Evolutionary conservation across 768 basidiomycete genomes (phyloP).

Genomic region (Cubamyces sp.): DNA sequence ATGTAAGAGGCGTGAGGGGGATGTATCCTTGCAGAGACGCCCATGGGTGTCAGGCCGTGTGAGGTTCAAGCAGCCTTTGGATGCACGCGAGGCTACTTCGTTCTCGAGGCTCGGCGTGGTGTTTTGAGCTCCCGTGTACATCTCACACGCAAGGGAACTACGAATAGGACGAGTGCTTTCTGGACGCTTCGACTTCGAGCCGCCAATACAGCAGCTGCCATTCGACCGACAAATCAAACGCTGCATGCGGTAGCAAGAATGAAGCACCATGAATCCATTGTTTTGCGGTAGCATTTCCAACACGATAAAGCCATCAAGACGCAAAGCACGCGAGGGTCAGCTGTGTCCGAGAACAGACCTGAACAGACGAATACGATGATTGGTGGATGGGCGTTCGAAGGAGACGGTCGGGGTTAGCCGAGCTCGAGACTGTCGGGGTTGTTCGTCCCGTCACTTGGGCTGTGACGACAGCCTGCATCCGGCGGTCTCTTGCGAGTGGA

Average conservation of each 20-base stretch:
- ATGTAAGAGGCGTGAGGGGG: background rate
- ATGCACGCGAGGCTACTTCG: too few species aligned
- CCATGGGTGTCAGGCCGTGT: background rate
- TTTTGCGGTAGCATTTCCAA: too few species aligned
- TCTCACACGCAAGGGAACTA: slow-evolving; percentile 2
- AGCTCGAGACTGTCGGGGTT: slow-evolving; percentile 1
- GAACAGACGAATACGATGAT: background rate
- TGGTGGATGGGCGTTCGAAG: background rate
- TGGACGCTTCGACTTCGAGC: background rate
- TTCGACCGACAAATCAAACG: background rate
- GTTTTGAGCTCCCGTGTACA: background rate
- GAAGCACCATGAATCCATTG: too few species aligned
- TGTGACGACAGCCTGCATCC: slow-evolving; percentile 24
- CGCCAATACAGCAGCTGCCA: background rate
- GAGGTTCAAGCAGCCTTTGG: background rate
- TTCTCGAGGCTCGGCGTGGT: background rate
- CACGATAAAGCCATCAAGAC: too few species aligned
- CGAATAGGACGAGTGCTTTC: background rate
- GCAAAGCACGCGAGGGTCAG: too few species aligned
- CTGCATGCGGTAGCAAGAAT: too few species aligned
- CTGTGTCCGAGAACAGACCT: too few species aligned
- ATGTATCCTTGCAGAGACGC: background rate
- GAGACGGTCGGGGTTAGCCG: slow-evolving; percentile 15
- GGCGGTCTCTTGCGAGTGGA: slow-evolving; percentile 12
- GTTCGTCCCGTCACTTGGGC: slow-evolving; percentile 12